Evolutionary conservation across 306 rosid species (phyloP).

Genomic region (Citrullus colocynthis): DNA sequence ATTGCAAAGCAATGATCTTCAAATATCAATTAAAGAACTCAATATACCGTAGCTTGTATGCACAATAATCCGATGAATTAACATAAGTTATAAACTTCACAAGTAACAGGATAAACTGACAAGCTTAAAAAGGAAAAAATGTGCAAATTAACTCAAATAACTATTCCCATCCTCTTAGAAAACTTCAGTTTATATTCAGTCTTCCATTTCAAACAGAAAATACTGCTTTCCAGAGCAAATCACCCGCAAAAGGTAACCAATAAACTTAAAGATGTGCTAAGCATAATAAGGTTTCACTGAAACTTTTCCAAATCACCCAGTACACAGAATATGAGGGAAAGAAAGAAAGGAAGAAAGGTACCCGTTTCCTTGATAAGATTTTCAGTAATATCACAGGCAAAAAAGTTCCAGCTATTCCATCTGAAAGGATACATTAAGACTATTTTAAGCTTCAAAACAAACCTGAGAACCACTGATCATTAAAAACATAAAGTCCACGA

Average conservation of each 20-base stretch:
- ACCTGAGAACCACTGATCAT: background rate
- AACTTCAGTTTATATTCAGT: background rate
- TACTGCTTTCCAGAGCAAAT: background rate
- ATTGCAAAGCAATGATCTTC: background rate
- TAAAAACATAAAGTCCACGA: background rate
- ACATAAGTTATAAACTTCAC: background rate
- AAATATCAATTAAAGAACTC: background rate
- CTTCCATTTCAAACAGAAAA: background rate
- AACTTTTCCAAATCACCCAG: background rate
- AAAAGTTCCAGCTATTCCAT: slow-evolving; percentile 99
- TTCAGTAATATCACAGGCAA: slow-evolving; percentile 85
- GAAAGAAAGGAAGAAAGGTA: slow-evolving; percentile 11
- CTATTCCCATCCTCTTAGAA: background rate
- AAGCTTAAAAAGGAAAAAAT: background rate
- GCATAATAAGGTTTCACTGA: background rate
- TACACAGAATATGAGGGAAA: background rate
- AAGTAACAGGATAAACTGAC: background rate
- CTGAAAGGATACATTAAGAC: slow-evolving; percentile 19
- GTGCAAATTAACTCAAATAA: background rate
- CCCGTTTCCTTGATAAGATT: slow-evolving; percentile 81
- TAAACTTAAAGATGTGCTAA: background rate
- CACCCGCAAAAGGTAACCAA: background rate
- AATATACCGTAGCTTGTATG: background rate
- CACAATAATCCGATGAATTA: background rate
- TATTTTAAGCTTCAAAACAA: background rate